Percentiles rank a stretch among this genome's conserved stretches.
Evolutionary conservation across 805 yeast genomes (phyloP).

Genomic region (Helenozyma baotianmanensis): DNA sequence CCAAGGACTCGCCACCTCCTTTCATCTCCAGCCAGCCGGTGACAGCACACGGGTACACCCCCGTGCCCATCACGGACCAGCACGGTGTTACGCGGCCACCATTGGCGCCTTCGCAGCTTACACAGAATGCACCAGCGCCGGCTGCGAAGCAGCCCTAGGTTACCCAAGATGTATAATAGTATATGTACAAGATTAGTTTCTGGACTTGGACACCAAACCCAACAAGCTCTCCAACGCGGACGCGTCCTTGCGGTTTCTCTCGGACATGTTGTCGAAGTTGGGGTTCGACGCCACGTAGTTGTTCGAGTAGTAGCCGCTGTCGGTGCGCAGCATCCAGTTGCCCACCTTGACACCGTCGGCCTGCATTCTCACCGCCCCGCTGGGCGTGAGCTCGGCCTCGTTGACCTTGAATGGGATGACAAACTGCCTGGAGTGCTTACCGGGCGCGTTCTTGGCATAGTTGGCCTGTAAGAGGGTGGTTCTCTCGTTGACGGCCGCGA

Average conservation of each 20-base stretch:
- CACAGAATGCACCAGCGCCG: neutral
- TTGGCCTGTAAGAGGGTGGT: conserved; percentile 31
- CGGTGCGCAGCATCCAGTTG: conserved; percentile 32
- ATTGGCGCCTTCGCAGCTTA: too few species aligned
- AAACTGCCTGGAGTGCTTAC: conserved; percentile 40
- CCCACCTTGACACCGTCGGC: conserved; percentile 41
- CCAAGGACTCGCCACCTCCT: conserved; percentile 8
- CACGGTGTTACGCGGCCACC: too few species aligned
- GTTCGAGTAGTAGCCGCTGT: conserved; percentile 14
- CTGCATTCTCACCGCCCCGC: conserved; percentile 36
- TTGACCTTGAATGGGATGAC: conserved; percentile 40
- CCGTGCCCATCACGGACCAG: too few species aligned
- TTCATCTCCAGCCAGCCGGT: conserved; percentile 1
- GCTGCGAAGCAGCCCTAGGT: neutral
- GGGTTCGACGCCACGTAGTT: conserved; percentile 31
- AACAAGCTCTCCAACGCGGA: conserved; percentile 15
- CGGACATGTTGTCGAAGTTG: conserved; percentile 27
- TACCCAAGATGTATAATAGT: too few species aligned
- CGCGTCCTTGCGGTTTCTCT: conserved; percentile 27
- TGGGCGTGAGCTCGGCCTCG: conserved; percentile 31
- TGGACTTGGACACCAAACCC: conserved; percentile 15
- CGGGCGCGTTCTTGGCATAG: conserved; percentile 31
- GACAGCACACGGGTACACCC: conserved; percentile 3
- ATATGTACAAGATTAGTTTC: conserved; percentile 7
- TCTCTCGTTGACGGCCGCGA: conserved; percentile 31